phyloP scores from a whole-genome alignment of 2,329 filamentous ascomycete genomes.

The Calonectria pauciramosa region DNA sequence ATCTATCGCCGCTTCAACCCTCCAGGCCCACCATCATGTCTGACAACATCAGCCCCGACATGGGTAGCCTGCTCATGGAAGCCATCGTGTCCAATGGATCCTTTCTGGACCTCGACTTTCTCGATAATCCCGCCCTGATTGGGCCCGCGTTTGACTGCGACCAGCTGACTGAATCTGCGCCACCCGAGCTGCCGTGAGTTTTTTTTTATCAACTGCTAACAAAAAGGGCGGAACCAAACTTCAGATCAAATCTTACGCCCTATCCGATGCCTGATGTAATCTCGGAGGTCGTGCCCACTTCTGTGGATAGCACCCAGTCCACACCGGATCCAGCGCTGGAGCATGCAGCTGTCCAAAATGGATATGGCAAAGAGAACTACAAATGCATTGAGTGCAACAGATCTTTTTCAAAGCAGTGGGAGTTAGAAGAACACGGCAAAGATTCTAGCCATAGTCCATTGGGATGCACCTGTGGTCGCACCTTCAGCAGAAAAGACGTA shows the following conservation, averaged over 20 bases:
- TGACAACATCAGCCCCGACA: neutral
- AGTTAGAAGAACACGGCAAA: neutral
- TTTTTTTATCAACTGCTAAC: conserved; percentile 22
- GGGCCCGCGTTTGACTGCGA: neutral
- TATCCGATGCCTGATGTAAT: too few relatives aligned
- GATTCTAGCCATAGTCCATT: neutral
- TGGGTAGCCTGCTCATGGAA: neutral
- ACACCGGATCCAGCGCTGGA: neutral
- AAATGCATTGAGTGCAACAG: neutral
- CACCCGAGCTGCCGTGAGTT: neutral
- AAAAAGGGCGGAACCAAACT: conserved; percentile 26
- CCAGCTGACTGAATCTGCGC: neutral
- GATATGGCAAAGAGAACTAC: too few relatives aligned
- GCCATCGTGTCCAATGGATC: neutral
- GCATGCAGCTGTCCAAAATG: neutral
- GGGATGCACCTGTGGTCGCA: neutral
- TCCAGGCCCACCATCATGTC: neutral
- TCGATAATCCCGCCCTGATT: neutral
- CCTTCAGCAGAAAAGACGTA: neutral
- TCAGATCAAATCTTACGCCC: too few relatives aligned
- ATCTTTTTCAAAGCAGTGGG: rapidly evolving
- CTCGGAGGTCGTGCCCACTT: too few relatives aligned
- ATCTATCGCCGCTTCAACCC: conserved; percentile 17
- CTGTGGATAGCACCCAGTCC: neutral
- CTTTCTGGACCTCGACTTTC: neutral